Evolutionary conservation across 164 flowering plant species (phyloP).

Genomic region (Stephania yunnanensis): DNA sequence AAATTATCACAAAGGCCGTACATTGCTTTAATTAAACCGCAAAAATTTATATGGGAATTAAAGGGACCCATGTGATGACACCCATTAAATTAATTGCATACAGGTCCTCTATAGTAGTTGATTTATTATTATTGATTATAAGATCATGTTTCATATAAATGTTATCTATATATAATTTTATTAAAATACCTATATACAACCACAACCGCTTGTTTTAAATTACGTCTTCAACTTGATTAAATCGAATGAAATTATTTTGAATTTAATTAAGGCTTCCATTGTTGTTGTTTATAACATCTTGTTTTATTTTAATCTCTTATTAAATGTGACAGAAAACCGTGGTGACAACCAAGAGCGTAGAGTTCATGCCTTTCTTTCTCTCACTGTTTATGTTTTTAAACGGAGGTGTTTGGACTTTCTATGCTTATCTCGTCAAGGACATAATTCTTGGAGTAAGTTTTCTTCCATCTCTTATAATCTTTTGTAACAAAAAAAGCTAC

Average conservation of each 20-base stretch:
- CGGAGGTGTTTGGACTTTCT: conserved; percentile 37
- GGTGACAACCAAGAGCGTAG: conserved; percentile 30
- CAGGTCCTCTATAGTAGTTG: too few relatives aligned
- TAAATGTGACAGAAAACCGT: conserved; percentile 23
- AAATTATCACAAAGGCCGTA: neutral
- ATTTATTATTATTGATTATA: too few relatives aligned
- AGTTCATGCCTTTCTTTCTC: conserved; percentile 40
- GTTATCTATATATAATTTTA: too few relatives aligned
- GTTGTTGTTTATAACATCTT: too few relatives aligned
- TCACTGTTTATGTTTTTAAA: conserved; percentile 33
- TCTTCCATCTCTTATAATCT: neutral
- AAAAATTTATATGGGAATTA: neutral
- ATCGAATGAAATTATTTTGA: too few relatives aligned
- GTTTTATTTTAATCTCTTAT: neutral
- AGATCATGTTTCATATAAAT: too few relatives aligned
- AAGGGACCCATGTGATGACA: neutral
- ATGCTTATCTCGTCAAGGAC: conserved; percentile 27
- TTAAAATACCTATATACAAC: too few relatives aligned
- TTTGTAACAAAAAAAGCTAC: neutral
- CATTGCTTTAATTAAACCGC: neutral
- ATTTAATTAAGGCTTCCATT: too few relatives aligned
- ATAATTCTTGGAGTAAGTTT: conserved; percentile 27
- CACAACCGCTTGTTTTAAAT: too few relatives aligned
- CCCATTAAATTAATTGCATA: too few relatives aligned
- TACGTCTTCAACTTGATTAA: too few relatives aligned